Conservation (phyloP, 257 asterid species). For the Sherardia arvensis region DNA sequence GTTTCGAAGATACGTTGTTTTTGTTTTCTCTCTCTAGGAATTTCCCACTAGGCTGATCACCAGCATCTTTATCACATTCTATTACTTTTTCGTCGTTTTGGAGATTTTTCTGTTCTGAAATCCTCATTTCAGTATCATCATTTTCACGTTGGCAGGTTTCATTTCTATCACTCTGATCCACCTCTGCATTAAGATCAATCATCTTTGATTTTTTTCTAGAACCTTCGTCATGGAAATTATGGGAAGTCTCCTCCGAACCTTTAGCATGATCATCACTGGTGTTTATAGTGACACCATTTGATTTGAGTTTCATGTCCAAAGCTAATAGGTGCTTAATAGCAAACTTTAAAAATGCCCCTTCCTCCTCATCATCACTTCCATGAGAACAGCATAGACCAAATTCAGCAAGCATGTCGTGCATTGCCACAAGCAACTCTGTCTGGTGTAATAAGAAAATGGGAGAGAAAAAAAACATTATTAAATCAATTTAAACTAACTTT, state of each 20-base stretch:
- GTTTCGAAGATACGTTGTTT: conserved; percentile 27
- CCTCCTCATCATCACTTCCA: conserved; percentile 75
- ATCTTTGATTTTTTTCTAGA: conserved; percentile 26
- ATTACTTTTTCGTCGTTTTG: conserved; percentile 29
- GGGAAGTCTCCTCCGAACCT: conserved; percentile 30
- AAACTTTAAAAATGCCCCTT: conserved; percentile 81
- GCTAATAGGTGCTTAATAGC: conserved; percentile 85
- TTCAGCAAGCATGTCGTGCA: conserved; percentile 97
- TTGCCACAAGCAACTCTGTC: conserved; percentile 78
- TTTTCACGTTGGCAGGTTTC: conserved; percentile 21
- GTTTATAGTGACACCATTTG: conserved; percentile 30
- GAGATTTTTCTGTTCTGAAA: conserved; percentile 20
- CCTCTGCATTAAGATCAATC: conserved; percentile 31
- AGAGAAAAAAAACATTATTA: conserved; percentile 3
- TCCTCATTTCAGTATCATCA: conserved; percentile 28
- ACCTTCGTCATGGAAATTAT: conserved; percentile 14
- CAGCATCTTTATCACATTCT: conserved; percentile 27
- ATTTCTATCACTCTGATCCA: conserved; percentile 26
- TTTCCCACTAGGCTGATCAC: conserved; percentile 6
- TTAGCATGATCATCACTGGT: conserved; percentile 38
- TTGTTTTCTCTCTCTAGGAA: conserved; percentile 22
- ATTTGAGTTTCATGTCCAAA: conserved; percentile 86
- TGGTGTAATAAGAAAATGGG: conserved; percentile 20
- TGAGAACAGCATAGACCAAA: conserved; percentile 90
- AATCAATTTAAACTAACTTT: conserved; percentile 8